Conservation (phyloP, 768 basidiomycete species). For the Pulveroboletus frians region DNA sequence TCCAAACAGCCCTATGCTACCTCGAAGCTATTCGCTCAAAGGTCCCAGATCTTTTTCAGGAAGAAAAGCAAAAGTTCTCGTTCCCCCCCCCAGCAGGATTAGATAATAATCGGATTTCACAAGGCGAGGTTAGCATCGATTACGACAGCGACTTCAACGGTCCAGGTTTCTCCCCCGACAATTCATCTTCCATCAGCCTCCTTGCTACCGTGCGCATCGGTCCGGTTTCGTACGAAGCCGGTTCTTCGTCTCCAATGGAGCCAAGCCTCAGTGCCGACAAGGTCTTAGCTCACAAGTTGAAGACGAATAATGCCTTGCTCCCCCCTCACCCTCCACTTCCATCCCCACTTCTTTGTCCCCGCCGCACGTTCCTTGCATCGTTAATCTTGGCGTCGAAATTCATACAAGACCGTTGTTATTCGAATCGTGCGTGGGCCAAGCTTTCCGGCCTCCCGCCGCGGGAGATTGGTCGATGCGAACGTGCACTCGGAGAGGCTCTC, state of each 20-base stretch:
- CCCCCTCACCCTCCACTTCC: slow-evolving; percentile 47
- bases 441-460: slow-evolving; percentile 80
- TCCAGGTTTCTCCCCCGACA: slow-evolving; percentile 6
- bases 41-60: slow-evolving; percentile 55
- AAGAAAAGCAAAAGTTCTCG: slow-evolving; percentile 45
- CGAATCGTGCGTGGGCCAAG: slow-evolving; percentile 92
- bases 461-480: slow-evolving; percentile 87
- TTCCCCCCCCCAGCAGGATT: slow-evolving; percentile 38
- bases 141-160: slow-evolving; percentile 34
- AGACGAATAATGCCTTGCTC: slow-evolving; percentile 17
- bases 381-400: slow-evolving; percentile 90
- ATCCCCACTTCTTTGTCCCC: slow-evolving; percentile 80
- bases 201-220: slow-evolving; percentile 44
- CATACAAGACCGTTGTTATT: slow-evolving; percentile 89
- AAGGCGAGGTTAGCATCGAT: slow-evolving; percentile 40
- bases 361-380: slow-evolving; percentile 82
- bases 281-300: slow-evolving; percentile 8
- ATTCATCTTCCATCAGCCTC: slow-evolving; percentile 19
- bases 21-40: slow-evolving; percentile 75
- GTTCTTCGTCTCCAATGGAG: slow-evolving; percentile 16
- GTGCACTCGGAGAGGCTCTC: slow-evolving; percentile 78
- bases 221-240: slow-evolving; percentile 22
- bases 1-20: slow-evolving; percentile 87
- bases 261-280: slow-evolving; percentile 12
- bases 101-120: slow-evolving; percentile 39